Conservation (phyloP, 2,329 filamentous ascomycete species). For the Hypoxylon rubiginosum region DNA sequence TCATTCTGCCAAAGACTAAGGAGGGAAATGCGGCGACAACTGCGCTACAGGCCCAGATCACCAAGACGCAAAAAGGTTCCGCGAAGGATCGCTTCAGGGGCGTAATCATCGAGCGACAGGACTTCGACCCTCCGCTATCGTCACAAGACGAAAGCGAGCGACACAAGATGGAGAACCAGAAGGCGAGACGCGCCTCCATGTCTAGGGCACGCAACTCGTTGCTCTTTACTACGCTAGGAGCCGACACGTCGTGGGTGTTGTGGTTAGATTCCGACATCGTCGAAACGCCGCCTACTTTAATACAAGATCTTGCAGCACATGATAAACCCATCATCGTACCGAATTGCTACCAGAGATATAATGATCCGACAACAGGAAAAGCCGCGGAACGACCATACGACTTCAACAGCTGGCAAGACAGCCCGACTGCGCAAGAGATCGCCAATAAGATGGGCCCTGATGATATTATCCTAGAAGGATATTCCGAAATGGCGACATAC, state of each 20-base stretch:
- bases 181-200: slow-evolving; percentile 88
- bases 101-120: slow-evolving; percentile 94
- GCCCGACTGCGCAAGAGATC: slow-evolving; percentile 80
- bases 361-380: slow-evolving; percentile 75
- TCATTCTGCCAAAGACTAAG: slow-evolving; percentile 94
- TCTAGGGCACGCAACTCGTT: slow-evolving; percentile 92
- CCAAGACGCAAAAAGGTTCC: slow-evolving; percentile 85
- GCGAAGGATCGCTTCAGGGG: slow-evolving; percentile 89
- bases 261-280: slow-evolving; percentile 96
- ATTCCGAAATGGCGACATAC: slow-evolving; percentile 92
- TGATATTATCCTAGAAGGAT: slow-evolving; percentile 94
- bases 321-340: slow-evolving; percentile 93
- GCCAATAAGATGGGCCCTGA: slow-evolving; percentile 86
- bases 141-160: slow-evolving; percentile 90
- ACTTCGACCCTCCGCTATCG: slow-evolving; percentile 84
- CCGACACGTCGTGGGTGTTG: slow-evolving; percentile 92
- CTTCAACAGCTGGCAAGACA: slow-evolving; percentile 98
- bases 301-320: slow-evolving; percentile 90
- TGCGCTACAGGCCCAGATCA: slow-evolving; percentile 85
- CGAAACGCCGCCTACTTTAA: slow-evolving; percentile 85
- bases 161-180: slow-evolving; percentile 93
- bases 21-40: slow-evolving; percentile 90
- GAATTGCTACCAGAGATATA: slow-evolving; percentile 93
- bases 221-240: slow-evolving; percentile 93
- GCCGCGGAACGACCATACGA: slow-evolving; percentile 89